These are phyloP conservation scores for Cephaloascus fragrans DNA, from an alignment of 805 yeast genomes.

Conservation along the genomic window DNA sequence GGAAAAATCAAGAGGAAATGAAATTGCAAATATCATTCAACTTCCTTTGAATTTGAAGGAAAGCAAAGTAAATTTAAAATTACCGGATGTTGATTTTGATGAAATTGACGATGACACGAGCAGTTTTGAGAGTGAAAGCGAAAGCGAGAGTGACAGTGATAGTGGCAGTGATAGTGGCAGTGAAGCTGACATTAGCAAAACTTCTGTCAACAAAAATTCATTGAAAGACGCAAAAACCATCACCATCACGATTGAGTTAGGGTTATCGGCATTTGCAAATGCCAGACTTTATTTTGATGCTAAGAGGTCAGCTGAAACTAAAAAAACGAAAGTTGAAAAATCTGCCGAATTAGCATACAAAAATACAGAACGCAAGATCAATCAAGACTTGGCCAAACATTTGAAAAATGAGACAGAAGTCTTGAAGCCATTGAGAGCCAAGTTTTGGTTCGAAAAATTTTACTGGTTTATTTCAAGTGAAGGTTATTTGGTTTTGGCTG, in stretches of 20 bases:
- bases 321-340: slow-evolving; percentile 72
- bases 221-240: slow-evolving; percentile 16
- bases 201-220: slow-evolving; percentile 8
- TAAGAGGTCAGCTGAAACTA: slow-evolving; percentile 64
- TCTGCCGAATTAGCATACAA: slow-evolving; percentile 70
- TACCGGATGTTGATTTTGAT: slow-evolving; percentile 34
- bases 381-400: slow-evolving; percentile 56
- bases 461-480: slow-evolving; percentile 92
- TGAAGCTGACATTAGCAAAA: slow-evolving; percentile 24
- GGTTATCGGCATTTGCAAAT: slow-evolving; percentile 77
- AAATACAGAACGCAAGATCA: slow-evolving; percentile 72
- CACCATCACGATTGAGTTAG: slow-evolving; percentile 56
- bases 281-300: slow-evolving; percentile 74
- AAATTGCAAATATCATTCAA: slow-evolving; percentile 50
- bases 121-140: slow-evolving; percentile 11
- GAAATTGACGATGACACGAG: slow-evolving; percentile 13
- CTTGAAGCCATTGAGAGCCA: slow-evolving; percentile 54
- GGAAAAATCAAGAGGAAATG: slow-evolving; percentile 60
- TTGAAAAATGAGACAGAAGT: slow-evolving; percentile 41
- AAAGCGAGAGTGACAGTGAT: slow-evolving; percentile 13
- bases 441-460: slow-evolving; percentile 90
- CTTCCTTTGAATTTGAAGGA: slow-evolving; percentile 63
- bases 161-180: slow-evolving; percentile 23
- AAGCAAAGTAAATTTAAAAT: slow-evolving; percentile 49
- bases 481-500: slow-evolving; percentile 78